Evolutionary conservation across 2,329 filamentous ascomycete genomes (phyloP).

Genomic region (Ophiostoma novo-ulmi): DNA sequence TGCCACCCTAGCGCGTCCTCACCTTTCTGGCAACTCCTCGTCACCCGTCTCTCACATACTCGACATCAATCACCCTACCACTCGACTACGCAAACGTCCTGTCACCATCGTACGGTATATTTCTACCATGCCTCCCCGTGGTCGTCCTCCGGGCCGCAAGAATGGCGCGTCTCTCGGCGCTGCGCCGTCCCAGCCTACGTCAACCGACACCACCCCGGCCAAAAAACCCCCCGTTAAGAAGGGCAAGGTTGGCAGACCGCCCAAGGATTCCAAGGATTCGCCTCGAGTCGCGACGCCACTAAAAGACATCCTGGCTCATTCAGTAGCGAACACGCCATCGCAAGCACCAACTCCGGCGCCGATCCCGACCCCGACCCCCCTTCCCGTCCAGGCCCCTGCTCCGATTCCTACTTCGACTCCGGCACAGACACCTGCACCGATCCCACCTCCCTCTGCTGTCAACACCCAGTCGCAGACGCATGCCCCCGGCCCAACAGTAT

Average conservation of each 20-base stretch:
- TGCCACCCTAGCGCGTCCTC: background rate
- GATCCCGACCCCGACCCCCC: background rate
- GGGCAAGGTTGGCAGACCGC: slow-evolving; percentile 9
- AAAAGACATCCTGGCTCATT: background rate
- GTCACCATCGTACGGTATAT: background rate
- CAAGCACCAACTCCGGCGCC: background rate
- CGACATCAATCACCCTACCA: background rate
- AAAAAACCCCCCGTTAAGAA: slow-evolving; percentile 2
- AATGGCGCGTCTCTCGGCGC: slow-evolving; percentile 18
- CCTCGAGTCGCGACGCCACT: background rate
- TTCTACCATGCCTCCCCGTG: slow-evolving; percentile 24
- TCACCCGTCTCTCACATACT: background rate
- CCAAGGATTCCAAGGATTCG: slow-evolving; percentile 7
- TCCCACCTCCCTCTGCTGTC: background rate
- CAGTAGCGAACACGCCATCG: background rate
- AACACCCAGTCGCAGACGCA: background rate
- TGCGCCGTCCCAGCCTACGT: background rate
- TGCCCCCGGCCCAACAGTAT: background rate
- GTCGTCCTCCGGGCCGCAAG: slow-evolving; percentile 26
- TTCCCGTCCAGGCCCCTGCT: background rate
- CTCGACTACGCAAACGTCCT: background rate
- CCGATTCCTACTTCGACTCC: background rate
- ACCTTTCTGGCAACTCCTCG: background rate
- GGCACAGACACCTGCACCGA: background rate
- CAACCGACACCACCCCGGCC: slow-evolving; percentile 7